Conservation (phyloP, 2,329 filamentous ascomycete species). For the Alternaria hordeiaustralica region DNA sequence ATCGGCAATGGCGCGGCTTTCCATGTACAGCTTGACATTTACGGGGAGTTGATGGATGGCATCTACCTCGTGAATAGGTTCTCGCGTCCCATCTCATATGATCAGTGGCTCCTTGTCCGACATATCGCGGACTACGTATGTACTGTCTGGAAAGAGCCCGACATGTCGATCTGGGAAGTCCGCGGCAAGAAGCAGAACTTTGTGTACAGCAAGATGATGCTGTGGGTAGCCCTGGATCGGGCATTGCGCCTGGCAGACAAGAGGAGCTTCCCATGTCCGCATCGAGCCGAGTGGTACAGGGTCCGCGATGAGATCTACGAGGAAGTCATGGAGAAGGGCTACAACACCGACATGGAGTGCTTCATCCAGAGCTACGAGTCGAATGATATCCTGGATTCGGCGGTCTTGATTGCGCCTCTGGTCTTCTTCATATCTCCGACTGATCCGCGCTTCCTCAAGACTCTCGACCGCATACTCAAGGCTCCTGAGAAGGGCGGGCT, state of each 20-base stretch:
- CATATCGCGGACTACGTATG: conserved; percentile 74
- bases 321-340: conserved; percentile 79
- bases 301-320: conserved; percentile 74
- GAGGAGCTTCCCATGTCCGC: conserved; percentile 75
- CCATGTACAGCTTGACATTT: conserved; percentile 80
- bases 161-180: conserved; percentile 87
- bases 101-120: conserved; percentile 75
- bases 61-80: conserved; percentile 83
- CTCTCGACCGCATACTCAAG: conserved; percentile 73
- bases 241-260: conserved; percentile 77
- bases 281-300: conserved; percentile 69
- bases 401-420: conserved; percentile 76
- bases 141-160: conserved; percentile 67
- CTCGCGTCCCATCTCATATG: conserved; percentile 75
- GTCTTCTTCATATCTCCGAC: conserved; percentile 82
- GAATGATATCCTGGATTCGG: conserved; percentile 72
- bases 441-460: conserved; percentile 75
- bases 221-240: conserved; percentile 82
- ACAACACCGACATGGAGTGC: conserved; percentile 71
- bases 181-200: conserved; percentile 78
- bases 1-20: conserved; percentile 80
- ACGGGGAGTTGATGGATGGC: conserved; percentile 78
- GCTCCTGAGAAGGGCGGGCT: conserved; percentile 77
- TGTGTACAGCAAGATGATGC: conserved; percentile 81
- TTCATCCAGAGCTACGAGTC: conserved; percentile 81